phyloP scores from a whole-genome alignment of 768 basidiomycete genomes.

The Tylopilus rubrobrunneus region DNA sequence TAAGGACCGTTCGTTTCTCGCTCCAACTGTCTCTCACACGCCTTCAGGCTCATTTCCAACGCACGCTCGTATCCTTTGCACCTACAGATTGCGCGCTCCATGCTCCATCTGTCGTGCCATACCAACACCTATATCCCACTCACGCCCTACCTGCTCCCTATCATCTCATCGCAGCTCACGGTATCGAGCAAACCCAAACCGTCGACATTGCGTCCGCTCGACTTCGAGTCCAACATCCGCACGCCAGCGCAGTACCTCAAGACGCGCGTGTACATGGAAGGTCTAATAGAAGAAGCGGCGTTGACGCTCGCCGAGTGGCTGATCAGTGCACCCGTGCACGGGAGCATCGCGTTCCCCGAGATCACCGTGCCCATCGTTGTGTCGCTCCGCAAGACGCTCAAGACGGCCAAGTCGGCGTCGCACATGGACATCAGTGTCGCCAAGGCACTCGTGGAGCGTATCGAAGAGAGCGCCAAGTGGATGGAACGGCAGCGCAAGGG shows the following conservation, averaged over 20 bases:
- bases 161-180: conserved; percentile 72
- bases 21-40: neutral
- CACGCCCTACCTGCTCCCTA: conserved; percentile 80
- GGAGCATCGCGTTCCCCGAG: conserved; percentile 93
- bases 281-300: conserved; percentile 73
- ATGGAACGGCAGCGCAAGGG: conserved; percentile 64
- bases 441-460: conserved; percentile 79
- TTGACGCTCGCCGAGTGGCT: conserved; percentile 85
- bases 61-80: conserved; percentile 93
- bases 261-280: conserved; percentile 83
- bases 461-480: conserved; percentile 83
- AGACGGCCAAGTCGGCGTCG: conserved; percentile 45
- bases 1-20: conserved; percentile 34
- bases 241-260: conserved; percentile 85
- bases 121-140: conserved; percentile 86
- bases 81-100: conserved; percentile 84
- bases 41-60: conserved; percentile 77
- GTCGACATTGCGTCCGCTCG: conserved; percentile 83
- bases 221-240: conserved; percentile 83
- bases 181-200: conserved; percentile 71
- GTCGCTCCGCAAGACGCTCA: conserved; percentile 69
- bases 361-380: conserved; percentile 75
- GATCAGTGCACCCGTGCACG: conserved; percentile 62
- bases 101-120: conserved; percentile 80
- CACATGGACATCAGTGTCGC: conserved; percentile 59